Base-by-base conservation (phyloP, 2,329 filamentous ascomycete genomes). In the Xylariales sp. region DNA sequence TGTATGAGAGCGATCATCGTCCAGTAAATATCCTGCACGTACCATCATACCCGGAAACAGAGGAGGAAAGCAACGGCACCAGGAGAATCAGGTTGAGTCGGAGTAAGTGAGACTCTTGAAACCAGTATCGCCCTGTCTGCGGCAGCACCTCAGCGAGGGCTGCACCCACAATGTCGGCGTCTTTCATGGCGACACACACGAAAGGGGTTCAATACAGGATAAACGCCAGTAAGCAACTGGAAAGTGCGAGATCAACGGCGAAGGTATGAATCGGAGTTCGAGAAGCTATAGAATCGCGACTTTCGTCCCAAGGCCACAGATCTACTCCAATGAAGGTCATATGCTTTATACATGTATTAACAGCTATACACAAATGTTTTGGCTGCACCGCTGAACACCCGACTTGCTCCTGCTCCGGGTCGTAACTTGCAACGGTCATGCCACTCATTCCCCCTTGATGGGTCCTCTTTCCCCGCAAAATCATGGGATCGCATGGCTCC, bases 51-150 rank as follows among this genome's bases (percentile, higher is more conserved):
- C 65, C 65, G 14, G 53, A 56, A 4, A 62, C 58, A 3, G 61
- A 54, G 0, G 61, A 61, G 1, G 62, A 65, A 0, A 68, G 46
- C 6, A 67, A 44, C 1, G 67, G 67, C 2, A 71, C 52, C 5
- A 69, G 43, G 0, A 72, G 56, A 18, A 70, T 48, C 4, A 70
- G 45, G 38, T 72, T 72, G 13, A 72, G 53, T 14, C 56, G 47
- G 10, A 70, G 48, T 0, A 73, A 55, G 47, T 72, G 66, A 3
- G 63, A 54, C 19, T 60, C 51, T 23, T 62, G 58, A 33, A 62
- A 70, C 69, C 69, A 72, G 31, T 56, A 58, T 25, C 57, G 61
- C 25, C 58, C 52, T 18, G 60, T 58, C 24, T 60, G 47, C 7
- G 69, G 69, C 15, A 72, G 51, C 13, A 57, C 55, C 44, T 50